Evolutionary conservation across 2,329 filamentous ascomycete species (phyloP).

Genomic region (Moelleriella libera): DNA sequence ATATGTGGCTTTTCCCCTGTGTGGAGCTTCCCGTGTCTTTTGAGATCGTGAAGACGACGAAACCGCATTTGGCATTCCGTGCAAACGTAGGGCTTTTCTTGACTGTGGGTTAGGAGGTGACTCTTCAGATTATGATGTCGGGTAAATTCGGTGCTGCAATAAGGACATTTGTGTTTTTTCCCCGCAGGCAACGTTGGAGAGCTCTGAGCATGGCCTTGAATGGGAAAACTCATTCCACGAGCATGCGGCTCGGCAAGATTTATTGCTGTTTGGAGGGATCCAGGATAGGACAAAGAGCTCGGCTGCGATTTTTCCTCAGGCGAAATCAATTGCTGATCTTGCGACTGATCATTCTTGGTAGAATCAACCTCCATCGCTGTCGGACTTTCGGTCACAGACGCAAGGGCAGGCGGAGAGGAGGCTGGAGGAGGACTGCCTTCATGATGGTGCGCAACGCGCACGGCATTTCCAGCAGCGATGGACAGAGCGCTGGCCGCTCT

Average conservation of each 20-base stretch:
- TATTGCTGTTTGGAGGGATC: constrained; percentile 28
- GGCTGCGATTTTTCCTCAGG: constrained; percentile 37
- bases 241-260: constrained; percentile 28
- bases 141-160: constrained; percentile 93
- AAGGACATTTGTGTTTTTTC: constrained; percentile 93
- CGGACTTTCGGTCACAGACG: constrained; percentile 34
- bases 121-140: constrained; percentile 96
- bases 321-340: constrained; percentile 24
- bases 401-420: constrained; percentile 25
- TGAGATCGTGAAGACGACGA: constrained; percentile 82
- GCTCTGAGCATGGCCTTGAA: constrained; percentile 28
- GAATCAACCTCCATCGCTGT: constrained; percentile 40
- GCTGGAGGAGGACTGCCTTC: constrained; percentile 21
- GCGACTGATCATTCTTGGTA: constrained; percentile 21
- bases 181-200: constrained; percentile 45
- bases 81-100: constrained; percentile 95
- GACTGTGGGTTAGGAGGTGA: constrained; percentile 90
- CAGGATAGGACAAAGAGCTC: constrained; percentile 40
- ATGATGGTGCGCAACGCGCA: constrained; percentile 25
- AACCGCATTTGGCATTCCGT: constrained; percentile 89
- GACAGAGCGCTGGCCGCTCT: constrained; percentile 20
- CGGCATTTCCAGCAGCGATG: constrained; percentile 17
- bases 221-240: constrained; percentile 44
- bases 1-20: constrained; percentile 92
- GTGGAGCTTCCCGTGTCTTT: constrained; percentile 91